phyloP scores from a whole-genome alignment of 768 basidiomycete species.

The Tricholoma hemisulphureum region DNA sequence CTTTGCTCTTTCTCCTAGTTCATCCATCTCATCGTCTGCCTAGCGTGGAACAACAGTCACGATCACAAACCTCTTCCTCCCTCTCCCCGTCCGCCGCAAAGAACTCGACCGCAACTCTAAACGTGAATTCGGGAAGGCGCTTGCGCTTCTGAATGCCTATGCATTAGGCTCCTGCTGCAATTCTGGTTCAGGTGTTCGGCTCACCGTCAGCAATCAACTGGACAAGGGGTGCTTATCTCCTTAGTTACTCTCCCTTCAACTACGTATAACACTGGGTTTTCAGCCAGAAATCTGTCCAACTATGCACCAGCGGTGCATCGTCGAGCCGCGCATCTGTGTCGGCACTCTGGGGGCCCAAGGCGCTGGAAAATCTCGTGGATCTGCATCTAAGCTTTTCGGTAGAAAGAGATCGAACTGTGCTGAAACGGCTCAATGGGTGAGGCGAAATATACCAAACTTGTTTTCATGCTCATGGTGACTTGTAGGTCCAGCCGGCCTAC shows the following conservation, averaged over 20 bases:
- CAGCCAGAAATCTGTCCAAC: conserved; percentile 64
- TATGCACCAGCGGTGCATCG: conserved; percentile 69
- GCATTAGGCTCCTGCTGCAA: conserved; percentile 81
- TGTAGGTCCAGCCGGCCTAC: not conserved
- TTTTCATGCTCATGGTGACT: not conserved
- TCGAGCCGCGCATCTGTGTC: conserved; percentile 63
- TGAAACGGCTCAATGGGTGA: conserved; percentile 37
- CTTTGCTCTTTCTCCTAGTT: not conserved
- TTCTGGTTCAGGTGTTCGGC: conserved; percentile 63
- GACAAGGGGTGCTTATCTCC: conserved; percentile 58
- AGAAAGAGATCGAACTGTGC: conserved; percentile 54
- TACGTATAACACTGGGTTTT: conserved; percentile 1
- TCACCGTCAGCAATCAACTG: conserved; percentile 68
- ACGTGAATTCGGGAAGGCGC: conserved; percentile 83
- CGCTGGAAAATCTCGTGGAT: conserved; percentile 71
- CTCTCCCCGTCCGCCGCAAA: conserved; percentile 87
- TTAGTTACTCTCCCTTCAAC: not conserved
- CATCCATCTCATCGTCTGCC: not conserved
- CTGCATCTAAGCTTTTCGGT: conserved; percentile 71
- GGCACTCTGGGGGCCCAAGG: conserved; percentile 83
- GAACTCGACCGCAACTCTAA: conserved; percentile 88
- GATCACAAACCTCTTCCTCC: conserved; percentile 68
- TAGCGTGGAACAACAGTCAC: conserved; percentile 87
- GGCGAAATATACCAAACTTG: not conserved
- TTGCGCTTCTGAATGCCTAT: conserved; percentile 83